Evolutionary conservation across 305 asterid genomes (phyloP).

Genomic region (Euphrasia arctica): DNA sequence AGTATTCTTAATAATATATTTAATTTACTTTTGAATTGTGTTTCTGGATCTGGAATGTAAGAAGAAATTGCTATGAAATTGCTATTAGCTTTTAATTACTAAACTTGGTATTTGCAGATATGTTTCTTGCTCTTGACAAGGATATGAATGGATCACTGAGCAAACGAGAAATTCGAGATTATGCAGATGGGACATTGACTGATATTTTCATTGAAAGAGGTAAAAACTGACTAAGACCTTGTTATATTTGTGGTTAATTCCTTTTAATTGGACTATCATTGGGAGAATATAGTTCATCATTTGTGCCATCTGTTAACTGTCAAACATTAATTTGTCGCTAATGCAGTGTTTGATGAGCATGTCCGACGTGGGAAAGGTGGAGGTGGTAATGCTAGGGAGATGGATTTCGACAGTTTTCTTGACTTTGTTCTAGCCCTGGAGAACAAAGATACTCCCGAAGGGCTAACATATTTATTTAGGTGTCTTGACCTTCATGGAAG

Average conservation of each 20-base stretch:
- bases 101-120: constrained; percentile 49
- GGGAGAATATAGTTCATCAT: not conserved
- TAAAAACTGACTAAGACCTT: constrained; percentile 26
- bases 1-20: constrained; percentile 1
- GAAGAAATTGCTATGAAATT: constrained; percentile 6
- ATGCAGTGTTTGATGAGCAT: constrained; percentile 90
- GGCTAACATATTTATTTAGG: constrained; percentile 81
- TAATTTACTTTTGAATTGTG: constrained; percentile 6
- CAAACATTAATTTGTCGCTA: constrained; percentile 14
- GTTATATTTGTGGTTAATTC: not conserved
- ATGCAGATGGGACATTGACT: constrained; percentile 93
- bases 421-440: constrained; percentile 94
- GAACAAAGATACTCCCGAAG: constrained; percentile 96
- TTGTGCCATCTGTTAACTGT: not conserved
- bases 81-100: constrained; percentile 19
- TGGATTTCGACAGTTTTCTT: constrained; percentile 94
- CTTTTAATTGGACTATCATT: not conserved
- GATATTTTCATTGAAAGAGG: constrained; percentile 98
- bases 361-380: constrained; percentile 91
- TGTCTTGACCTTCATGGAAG: constrained; percentile 95
- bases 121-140: constrained; percentile 98
- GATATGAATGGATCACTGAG: constrained; percentile 92
- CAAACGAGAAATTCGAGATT: constrained; percentile 95
- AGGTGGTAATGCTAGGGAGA: constrained; percentile 84
- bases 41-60: constrained; percentile 11